Evolutionary conservation across 2,329 filamentous ascomycete species (phyloP), one percentile per base, ranked within the genome.

Genomic region (Biscogniauxia sp.): DNA sequence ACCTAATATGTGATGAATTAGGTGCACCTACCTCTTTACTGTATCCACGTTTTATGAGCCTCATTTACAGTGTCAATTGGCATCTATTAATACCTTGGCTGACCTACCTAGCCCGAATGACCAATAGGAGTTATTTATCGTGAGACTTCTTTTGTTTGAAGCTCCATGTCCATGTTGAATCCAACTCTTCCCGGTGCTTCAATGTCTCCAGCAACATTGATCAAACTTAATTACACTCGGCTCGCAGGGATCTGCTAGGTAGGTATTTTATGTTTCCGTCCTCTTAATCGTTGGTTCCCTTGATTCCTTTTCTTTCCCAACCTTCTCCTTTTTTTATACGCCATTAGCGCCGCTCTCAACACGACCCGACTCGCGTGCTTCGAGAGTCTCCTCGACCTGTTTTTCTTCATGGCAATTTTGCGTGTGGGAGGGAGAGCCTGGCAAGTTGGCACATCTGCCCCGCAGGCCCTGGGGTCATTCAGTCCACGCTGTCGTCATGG

Each of bases 401-500:
- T 45, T 45, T 45, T 45, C 37, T 45, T n/a, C 1, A 45, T n/a
- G 37, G 37, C 37, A 45, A n/a, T 45, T 45, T 45, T 45, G 15
- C 13, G 19, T 53, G 23, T 26, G 50, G 50, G 23, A 52, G 23
- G 23, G 50, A 20, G 19, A 20, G 19, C 50, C 50, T 52, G 20
- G 19, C 19, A 52, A 52, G 50, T 32, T 54, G 52, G 20, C 37
- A 45, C 37, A 19, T 19, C 32, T n/a, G 52, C 52, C 52, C 52
- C 52, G 23, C 52, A 32, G 52, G 19, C n/a, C 32, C 26, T 19
- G 25, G 32, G 20, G 51, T 32, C 17, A n/a, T n/a, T 45, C 37
- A 32, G 25, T 26, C 52, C 52, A 32, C 53, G 20, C 20, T 54
- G 56, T 57, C 56, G 56, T 57, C 56, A 57, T 57, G 51, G 51